phyloP scores from a whole-genome alignment of 176 grass and related monocot genomes.

The Cenchrus americanus region DNA sequence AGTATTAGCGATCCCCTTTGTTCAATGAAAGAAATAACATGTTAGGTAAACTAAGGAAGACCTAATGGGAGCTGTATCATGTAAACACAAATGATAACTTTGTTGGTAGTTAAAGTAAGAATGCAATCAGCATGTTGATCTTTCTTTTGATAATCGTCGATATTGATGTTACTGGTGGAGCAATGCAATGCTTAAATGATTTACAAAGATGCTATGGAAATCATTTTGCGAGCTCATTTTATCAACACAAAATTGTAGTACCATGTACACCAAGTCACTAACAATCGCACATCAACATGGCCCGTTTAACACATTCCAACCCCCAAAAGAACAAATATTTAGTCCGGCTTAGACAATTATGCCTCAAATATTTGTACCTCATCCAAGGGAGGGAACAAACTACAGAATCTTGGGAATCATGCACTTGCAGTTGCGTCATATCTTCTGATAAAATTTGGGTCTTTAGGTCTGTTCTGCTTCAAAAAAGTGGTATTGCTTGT shows the following conservation, averaged over 20 bases:
- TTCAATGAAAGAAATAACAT: conserved; percentile 24
- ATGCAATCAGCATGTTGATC: not conserved
- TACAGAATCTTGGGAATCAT: conserved; percentile 1
- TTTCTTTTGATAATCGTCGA: not conserved
- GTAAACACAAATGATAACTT: conserved; percentile 1
- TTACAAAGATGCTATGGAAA: not conserved
- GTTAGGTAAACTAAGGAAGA: conserved; percentile 27
- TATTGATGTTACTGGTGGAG: not conserved
- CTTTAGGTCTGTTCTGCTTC: not conserved
- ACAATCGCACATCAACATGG: not conserved
- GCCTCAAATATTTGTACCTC: not conserved
- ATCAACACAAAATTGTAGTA: not conserved
- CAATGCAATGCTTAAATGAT: not conserved
- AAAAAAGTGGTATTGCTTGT: conserved; percentile 4
- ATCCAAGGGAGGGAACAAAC: not conserved
- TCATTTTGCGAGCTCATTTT: not conserved
- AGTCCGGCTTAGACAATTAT: not conserved
- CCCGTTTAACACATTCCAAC: too few relatives aligned
- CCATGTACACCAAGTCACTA: not conserved
- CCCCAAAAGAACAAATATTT: not conserved
- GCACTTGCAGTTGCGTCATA: not conserved
- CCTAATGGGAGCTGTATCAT: not conserved
- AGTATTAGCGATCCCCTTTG: conserved; percentile 21
- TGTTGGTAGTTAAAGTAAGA: conserved; percentile 16
- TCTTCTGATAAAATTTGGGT: not conserved